Conservation (phyloP, 139 green algal species). For the Chlorella vulgaris region DNA sequence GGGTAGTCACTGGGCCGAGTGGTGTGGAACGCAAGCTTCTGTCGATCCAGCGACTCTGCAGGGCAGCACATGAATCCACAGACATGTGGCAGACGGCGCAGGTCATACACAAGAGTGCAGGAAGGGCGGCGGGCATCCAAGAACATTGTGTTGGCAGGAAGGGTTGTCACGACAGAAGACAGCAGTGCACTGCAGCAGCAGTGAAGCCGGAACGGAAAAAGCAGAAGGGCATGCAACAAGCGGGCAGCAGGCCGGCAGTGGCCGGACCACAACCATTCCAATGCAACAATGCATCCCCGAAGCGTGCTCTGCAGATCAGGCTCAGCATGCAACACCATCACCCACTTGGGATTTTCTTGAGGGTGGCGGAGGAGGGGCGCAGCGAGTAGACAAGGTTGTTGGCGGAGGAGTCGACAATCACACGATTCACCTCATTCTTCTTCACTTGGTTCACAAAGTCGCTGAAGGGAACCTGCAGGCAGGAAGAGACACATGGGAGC, state of each 20-base stretch:
- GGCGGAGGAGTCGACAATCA: slow-evolving; percentile 74
- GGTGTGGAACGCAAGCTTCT: slow-evolving; percentile 70
- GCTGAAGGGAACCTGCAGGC: slow-evolving; percentile 60
- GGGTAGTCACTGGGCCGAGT: slow-evolving; percentile 77
- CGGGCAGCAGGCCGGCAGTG: too few species aligned
- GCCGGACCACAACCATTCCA: background rate
- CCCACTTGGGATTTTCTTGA: slow-evolving; percentile 26
- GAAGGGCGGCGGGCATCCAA: background rate
- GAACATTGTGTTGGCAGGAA: too few species aligned
- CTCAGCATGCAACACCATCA: too few species aligned
- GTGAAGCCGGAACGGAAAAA: too few species aligned
- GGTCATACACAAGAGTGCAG: background rate
- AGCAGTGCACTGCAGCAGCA: background rate
- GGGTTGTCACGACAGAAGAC: too few species aligned
- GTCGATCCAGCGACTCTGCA: slow-evolving; percentile 19
- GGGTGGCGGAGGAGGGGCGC: slow-evolving; percentile 28
- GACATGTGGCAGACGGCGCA: background rate
- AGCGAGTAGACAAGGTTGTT: slow-evolving; percentile 59
- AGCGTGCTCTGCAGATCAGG: background rate
- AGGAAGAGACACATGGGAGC: background rate
- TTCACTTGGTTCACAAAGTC: slow-evolving; percentile 78
- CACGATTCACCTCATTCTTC: slow-evolving; percentile 68
- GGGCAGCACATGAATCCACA: background rate
- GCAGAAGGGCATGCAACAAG: too few species aligned
- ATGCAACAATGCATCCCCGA: background rate